phyloP scores from a whole-genome alignment of 2,329 filamentous ascomycete species.

The Penicillium polonicum region DNA sequence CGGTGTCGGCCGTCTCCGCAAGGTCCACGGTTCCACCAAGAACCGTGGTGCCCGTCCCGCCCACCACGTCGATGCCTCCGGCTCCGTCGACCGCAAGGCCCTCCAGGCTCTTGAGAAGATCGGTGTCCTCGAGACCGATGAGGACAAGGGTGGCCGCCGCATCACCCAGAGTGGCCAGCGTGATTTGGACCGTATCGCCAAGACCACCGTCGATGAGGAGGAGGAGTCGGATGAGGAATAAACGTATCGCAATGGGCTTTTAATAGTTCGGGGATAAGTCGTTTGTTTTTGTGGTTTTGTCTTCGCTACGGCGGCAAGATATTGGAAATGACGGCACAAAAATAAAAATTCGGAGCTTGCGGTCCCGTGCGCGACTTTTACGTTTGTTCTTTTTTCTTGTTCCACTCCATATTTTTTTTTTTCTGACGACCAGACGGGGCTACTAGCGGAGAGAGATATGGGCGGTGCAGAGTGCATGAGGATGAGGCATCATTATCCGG shows the following conservation, averaged over 20 bases:
- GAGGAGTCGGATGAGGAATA: slow-evolving; percentile 47
- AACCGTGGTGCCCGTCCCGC: slow-evolving; percentile 91
- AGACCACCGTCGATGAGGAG: slow-evolving; percentile 60
- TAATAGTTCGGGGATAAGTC: slow-evolving; percentile 26
- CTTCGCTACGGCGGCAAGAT: slow-evolving; percentile 15
- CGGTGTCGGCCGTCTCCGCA: slow-evolving; percentile 95
- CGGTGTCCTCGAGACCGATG: slow-evolving; percentile 93
- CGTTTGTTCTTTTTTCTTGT: slow-evolving; percentile 29
- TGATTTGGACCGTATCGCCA: slow-evolving; percentile 95
- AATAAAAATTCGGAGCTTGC: slow-evolving; percentile 29
- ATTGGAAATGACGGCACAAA: slow-evolving; percentile 27
- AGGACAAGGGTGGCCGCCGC: slow-evolving; percentile 97
- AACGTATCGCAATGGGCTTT: slow-evolving; percentile 34
- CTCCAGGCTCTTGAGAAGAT: slow-evolving; percentile 99
- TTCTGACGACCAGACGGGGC: slow-evolving; percentile 31
- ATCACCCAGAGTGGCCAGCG: slow-evolving; percentile 98
- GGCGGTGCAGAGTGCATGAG: slow-evolving; percentile 24
- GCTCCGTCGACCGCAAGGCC: slow-evolving; percentile 95
- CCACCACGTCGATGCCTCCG: slow-evolving; percentile 93
- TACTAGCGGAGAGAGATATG: slow-evolving; percentile 27
- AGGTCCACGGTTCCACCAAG: slow-evolving; percentile 93
- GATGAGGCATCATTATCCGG: slow-evolving; percentile 20
- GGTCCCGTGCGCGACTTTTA: slow-evolving; percentile 28
- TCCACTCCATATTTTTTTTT: slow-evolving; percentile 20
- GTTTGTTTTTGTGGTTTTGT: slow-evolving; percentile 26